Evolutionary conservation across 2,329 filamentous ascomycete genomes (phyloP), one percentile per base, ranked within the genome.

Genomic region (Colletotrichum falcatum): DNA sequence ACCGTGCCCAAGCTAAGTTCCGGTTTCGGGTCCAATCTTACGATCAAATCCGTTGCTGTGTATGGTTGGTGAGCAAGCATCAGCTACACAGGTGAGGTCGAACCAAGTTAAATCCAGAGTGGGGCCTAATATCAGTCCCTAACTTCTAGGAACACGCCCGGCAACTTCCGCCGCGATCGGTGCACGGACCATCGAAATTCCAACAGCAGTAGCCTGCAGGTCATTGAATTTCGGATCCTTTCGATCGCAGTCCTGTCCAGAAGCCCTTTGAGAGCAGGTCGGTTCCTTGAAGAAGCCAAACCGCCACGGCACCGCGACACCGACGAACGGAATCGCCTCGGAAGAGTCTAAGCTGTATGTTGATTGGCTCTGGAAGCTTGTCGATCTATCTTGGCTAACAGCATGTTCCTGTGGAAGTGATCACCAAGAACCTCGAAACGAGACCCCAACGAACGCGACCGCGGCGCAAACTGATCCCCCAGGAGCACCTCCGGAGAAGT

Each of bases 171-270:
- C 35, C 20, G 14, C 4, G 14, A 37, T 1, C 0, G 1, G 5
- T 2, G 64, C 68, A 68, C 64, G 58, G 68, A 18, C 65, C 68
- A 67, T 12, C 44, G 0, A 48, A 48, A 58, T 30, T 33, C 53
- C 51, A 49, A 58, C 8, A 44, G 42, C 42, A 44, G 18, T 18
- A 44, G 18, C 6, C 18, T 20, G 37, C 8, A 55, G 65, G 46
- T 61, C 46, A 26, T 23, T 62, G 65, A 59, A 53, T 71, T 71
- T 71, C 48, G 68, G 68, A 59, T 59, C 20, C 18, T 44, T 16
- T 48, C 23, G 26, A 58, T 44, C 59, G 12, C 28, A 46, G 37
- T 30, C 55, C 37, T 16, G 12, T 55, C 33, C 26, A 12, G 26
- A 12, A 54, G 35, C 48, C 23, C 23, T 54, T 30, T 18, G 26